Base-by-base conservation (phyloP, 202 grass and related monocot genomes). In the Zizania palustris region DNA sequence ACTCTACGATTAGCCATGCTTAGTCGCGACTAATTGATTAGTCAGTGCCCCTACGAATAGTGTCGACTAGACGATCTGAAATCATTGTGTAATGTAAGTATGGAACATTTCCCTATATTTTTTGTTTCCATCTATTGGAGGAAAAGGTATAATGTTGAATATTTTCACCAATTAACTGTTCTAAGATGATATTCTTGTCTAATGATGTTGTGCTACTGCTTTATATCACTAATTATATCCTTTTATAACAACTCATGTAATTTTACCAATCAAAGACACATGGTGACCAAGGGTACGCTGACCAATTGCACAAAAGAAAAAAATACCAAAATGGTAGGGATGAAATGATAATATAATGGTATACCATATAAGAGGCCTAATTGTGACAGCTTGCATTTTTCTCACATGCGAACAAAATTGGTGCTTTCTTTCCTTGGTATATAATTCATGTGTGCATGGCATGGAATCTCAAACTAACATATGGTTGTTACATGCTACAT, bases 191-290 rank as follows among this genome's bases (percentile, higher is more conserved):
- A n/a, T 21, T 35, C 21, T 78, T n/a, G 4, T 40, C 36, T 40
- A 9, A 11, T 8, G 5, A 79, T 69, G 41, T 0, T n/a, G 2
- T 44, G 49, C 63, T 5, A n/a, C 33, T 46, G 2, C 19, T 60
- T 79, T 61, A n/a, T 60, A 37, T 69, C 42, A 69, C 6, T 28
- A 18, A 42, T 53, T 18, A 49, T 45, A 79, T 66, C 58, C 33
- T 35, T 66, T 65, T 13, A 21, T 4, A 66, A 77, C 8, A 77
- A 45, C 14, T 9, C 3, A 5, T 37, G 44, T 8, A 33, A 65
- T 54, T 77, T 11, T 14, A 79, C 22, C 37, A 13, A 46, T 57
- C 22, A 79, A 58, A 5, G 53, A 33, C 67, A 6, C 1, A 40
- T 56, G 72, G 20, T 69, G 69, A 4, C 33, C 62, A 49, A 8